Conservation (phyloP, 225 moss, liverwort and hornwort genomes). For the Ulota crispa region DNA sequence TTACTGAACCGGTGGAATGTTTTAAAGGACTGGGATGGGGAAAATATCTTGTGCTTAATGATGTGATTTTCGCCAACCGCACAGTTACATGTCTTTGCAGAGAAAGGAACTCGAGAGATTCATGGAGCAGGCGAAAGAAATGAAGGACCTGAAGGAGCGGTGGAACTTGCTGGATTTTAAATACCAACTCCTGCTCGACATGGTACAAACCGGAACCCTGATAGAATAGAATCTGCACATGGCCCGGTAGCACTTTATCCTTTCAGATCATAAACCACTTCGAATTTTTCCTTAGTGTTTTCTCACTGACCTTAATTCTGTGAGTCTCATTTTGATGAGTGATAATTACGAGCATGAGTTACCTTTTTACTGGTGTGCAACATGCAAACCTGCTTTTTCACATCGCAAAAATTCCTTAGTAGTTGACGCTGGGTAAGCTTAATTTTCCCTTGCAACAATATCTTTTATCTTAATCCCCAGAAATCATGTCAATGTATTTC, state of each 20-base stretch:
- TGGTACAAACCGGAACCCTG: conserved; percentile 45
- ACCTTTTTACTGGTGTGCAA: background rate
- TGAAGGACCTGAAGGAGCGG: conserved; percentile 78
- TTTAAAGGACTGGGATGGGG: background rate
- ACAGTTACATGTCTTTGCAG: conserved; percentile 36
- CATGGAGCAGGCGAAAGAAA: conserved; percentile 74
- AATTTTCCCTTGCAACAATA: too few relatives aligned
- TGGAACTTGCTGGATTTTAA: conserved; percentile 96
- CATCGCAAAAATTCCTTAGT: background rate
- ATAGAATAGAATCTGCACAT: background rate
- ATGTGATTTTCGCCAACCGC: background rate
- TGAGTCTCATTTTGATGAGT: background rate
- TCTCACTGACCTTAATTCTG: background rate
- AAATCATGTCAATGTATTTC: background rate
- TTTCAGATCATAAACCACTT: background rate
- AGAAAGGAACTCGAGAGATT: conserved; percentile 75
- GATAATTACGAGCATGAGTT: background rate
- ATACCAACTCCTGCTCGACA: conserved; percentile 84
- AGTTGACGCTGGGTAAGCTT: background rate
- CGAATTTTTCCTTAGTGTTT: background rate
- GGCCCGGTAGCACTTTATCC: background rate
- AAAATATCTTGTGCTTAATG: background rate
- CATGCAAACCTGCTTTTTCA: background rate
- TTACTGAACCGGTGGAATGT: background rate
- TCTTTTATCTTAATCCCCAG: too few relatives aligned